These are phyloP conservation scores for Paracoccidioides brasiliensis DNA, from an alignment of 2,329 filamentous ascomycete genomes.

Conservation along the genomic window DNA sequence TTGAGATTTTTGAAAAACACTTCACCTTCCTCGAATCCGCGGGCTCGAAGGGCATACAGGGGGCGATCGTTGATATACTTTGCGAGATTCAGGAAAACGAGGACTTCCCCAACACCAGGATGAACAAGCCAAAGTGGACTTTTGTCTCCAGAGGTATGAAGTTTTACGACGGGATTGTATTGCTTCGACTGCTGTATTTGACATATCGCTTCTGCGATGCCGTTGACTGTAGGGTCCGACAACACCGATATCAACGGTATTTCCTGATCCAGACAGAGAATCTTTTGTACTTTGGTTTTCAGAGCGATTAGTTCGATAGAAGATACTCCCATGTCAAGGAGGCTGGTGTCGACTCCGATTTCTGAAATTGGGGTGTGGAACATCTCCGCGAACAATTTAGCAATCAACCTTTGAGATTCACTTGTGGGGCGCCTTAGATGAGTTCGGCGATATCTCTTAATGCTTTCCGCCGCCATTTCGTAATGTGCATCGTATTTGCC, in stretches of 20 bases:
- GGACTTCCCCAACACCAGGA: conserved; percentile 28
- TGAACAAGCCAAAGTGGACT: conserved; percentile 25
- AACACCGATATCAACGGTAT: conserved; percentile 29
- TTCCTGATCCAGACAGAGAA: conserved; percentile 16
- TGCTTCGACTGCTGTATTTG: conserved; percentile 6
- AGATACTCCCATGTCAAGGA: conserved; percentile 25
- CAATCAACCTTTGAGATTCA: neutral
- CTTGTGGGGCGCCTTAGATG: neutral
- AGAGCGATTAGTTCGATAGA: conserved; percentile 33
- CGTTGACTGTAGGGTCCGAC: conserved; percentile 19
- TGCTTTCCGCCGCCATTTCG: conserved; percentile 4
- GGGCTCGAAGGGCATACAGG: conserved; percentile 36
- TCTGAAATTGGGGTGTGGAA: conserved; percentile 1
- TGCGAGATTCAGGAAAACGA: conserved; percentile 26
- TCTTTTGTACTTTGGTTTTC: conserved; percentile 23
- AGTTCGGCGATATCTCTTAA: conserved; percentile 5
- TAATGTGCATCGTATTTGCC: conserved; percentile 18
- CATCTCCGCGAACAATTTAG: neutral
- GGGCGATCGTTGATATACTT: conserved; percentile 28
- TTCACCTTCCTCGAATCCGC: conserved; percentile 32
- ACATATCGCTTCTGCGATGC: conserved; percentile 17
- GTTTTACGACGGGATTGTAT: conserved; percentile 23
- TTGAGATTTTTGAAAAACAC: conserved; percentile 24
- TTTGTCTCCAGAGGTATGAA: conserved; percentile 16
- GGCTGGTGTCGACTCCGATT: conserved; percentile 14